Conservation (phyloP, 805 yeast species). For the Hyphopichia homilentoma region DNA sequence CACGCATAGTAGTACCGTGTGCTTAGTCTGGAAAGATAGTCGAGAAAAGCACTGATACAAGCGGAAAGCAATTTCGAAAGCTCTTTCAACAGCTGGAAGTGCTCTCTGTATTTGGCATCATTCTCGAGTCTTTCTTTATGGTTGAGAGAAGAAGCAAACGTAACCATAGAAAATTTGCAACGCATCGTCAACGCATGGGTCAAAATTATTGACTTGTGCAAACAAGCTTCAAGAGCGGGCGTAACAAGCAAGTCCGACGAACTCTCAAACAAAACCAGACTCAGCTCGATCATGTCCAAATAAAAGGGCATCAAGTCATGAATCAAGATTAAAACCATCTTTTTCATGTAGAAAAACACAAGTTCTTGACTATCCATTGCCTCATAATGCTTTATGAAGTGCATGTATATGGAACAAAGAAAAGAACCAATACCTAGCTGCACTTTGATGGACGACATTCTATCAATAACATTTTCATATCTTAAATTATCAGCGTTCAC, state of each 20-base stretch:
- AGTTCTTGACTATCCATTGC: conserved; percentile 14
- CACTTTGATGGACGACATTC: not conserved
- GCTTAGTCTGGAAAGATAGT: conserved; percentile 8
- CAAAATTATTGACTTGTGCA: conserved; percentile 14
- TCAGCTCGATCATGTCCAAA: conserved; percentile 10
- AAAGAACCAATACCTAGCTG: not conserved
- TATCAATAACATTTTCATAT: conserved; percentile 1
- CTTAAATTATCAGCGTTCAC: too few relatives aligned
- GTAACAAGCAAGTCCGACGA: conserved; percentile 15
- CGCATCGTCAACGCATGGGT: conserved; percentile 5
- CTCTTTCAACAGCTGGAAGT: too few relatives aligned
- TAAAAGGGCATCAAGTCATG: conserved; percentile 18
- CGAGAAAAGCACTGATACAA: conserved; percentile 9
- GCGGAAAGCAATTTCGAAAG: conserved; percentile 8
- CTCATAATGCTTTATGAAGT: conserved; percentile 25
- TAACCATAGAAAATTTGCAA: conserved; percentile 1
- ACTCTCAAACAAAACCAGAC: conserved; percentile 7
- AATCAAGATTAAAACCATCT: conserved; percentile 15
- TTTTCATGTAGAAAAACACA: conserved; percentile 25
- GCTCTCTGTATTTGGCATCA: too few relatives aligned
- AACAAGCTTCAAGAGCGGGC: conserved; percentile 14
- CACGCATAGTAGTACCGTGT: conserved; percentile 28
- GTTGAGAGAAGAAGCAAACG: too few relatives aligned
- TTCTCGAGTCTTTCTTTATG: too few relatives aligned
- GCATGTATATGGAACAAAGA: conserved; percentile 3